phyloP scores from a whole-genome alignment of 2,329 filamentous ascomycete genomes.

The Colletotrichum caudatum region DNA sequence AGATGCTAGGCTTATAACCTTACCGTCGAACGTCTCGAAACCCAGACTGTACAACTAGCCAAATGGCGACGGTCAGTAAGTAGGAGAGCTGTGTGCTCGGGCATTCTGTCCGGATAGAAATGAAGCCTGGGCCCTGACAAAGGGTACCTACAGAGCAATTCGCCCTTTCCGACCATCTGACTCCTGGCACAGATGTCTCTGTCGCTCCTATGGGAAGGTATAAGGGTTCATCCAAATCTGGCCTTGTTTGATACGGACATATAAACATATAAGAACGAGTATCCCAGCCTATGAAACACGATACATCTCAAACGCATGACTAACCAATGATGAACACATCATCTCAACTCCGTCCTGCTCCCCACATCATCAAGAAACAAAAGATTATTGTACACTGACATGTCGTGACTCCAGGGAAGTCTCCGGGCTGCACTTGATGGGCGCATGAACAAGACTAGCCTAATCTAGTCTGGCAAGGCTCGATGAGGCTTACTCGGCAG shows the following conservation, averaged over 20 bases:
- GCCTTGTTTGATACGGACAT: background rate
- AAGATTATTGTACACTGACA: no score
- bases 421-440: background rate
- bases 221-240: background rate
- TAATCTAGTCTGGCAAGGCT: background rate
- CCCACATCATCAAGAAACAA: background rate
- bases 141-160: background rate
- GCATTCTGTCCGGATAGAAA: background rate
- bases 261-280: background rate
- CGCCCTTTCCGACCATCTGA: background rate
- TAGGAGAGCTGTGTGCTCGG: background rate
- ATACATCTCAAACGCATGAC: background rate
- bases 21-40: background rate
- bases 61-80: background rate
- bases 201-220: background rate
- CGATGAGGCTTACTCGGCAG: background rate
- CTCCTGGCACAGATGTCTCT: background rate
- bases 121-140: background rate
- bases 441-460: constrained; percentile 11
- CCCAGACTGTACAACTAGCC: background rate
- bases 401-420: background rate
- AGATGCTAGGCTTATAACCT: background rate
- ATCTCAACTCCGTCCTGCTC: background rate
- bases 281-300: background rate
- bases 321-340: background rate